These are phyloP conservation scores for Xylaria flabelliformis DNA, from an alignment of 495 filamentous ascomycete species.

Conservation along the genomic window DNA sequence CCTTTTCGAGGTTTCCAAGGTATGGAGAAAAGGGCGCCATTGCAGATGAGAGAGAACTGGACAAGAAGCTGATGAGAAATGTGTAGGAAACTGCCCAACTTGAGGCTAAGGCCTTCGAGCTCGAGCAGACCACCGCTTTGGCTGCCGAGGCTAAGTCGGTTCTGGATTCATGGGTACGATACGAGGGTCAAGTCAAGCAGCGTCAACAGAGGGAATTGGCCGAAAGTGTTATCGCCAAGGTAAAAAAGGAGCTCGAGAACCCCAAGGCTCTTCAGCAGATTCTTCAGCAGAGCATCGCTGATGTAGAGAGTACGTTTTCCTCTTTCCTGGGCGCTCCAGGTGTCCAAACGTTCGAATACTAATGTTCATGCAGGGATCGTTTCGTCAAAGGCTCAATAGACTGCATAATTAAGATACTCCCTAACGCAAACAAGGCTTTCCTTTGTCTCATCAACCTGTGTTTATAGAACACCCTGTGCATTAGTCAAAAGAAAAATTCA, in stretches of 20 bases:
- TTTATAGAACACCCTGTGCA: constrained; percentile 47
- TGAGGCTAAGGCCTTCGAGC: constrained; percentile 93
- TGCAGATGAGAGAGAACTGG: neutral
- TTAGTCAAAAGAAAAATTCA: constrained; percentile 44
- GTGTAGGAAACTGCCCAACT: constrained; percentile 91
- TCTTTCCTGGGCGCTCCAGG: neutral
- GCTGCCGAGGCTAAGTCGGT: constrained; percentile 92
- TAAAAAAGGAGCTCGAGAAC: constrained; percentile 97
- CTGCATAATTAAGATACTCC: constrained; percentile 45
- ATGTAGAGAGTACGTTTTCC: constrained; percentile 88
- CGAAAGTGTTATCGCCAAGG: constrained; percentile 90
- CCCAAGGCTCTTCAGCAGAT: constrained; percentile 94
- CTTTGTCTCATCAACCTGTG: constrained; percentile 49
- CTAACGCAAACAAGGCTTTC: constrained; percentile 47
- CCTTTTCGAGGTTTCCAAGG: constrained; percentile 96
- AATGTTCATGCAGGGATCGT: constrained; percentile 55
- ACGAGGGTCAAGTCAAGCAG: constrained; percentile 98
- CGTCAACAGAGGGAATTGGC: constrained; percentile 96
- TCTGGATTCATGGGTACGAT: constrained; percentile 97
- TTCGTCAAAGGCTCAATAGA: constrained; percentile 61
- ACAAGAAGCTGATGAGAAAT: constrained; percentile 20
- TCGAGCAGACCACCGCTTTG: constrained; percentile 91
- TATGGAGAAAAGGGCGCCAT: neutral
- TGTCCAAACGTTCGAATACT: constrained; percentile 20
- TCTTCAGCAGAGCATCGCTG: constrained; percentile 89